phyloP scores from a whole-genome alignment of 805 yeast species.

The Phaffomyces antillensis region DNA sequence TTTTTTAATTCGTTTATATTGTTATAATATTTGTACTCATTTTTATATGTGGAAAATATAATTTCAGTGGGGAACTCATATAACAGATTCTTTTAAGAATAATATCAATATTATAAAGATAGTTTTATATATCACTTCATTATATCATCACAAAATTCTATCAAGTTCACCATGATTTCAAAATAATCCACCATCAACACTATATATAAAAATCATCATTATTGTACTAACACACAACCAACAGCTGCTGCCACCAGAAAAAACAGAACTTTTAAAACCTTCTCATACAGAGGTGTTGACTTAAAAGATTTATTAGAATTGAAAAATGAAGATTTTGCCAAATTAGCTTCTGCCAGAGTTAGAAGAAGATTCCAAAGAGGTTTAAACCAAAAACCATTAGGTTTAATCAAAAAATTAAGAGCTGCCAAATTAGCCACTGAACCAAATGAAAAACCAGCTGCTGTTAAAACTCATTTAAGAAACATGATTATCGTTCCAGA shows the following conservation, averaged over 20 bases:
- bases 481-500: slow-evolving; percentile 98
- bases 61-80: too few species aligned
- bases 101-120: too few species aligned
- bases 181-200: neutral
- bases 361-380: slow-evolving; percentile 99
- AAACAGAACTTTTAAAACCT: slow-evolving; percentile 92
- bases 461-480: slow-evolving; percentile 98
- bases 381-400: slow-evolving; percentile 89
- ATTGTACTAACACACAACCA: slow-evolving; percentile 19
- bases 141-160: too few species aligned
- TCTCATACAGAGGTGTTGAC: slow-evolving; percentile 99
- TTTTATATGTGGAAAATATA: too few species aligned
- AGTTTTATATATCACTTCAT: too few species aligned
- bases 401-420: slow-evolving; percentile 95
- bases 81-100: too few species aligned
- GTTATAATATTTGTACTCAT: too few species aligned
- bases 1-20: too few species aligned
- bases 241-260: slow-evolving; percentile 46
- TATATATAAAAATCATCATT: neutral
- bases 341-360: slow-evolving; percentile 96
- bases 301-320: slow-evolving; percentile 88
- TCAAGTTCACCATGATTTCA: too few species aligned
- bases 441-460: slow-evolving; percentile 93
- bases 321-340: slow-evolving; percentile 94
- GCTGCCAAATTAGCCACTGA: slow-evolving; percentile 89